Percentiles rank a stretch among this genome's conserved stretches.
Evolutionary conservation across 2,329 filamentous ascomycete genomes (phyloP).

Genomic region (Nemania diffusa): DNA sequence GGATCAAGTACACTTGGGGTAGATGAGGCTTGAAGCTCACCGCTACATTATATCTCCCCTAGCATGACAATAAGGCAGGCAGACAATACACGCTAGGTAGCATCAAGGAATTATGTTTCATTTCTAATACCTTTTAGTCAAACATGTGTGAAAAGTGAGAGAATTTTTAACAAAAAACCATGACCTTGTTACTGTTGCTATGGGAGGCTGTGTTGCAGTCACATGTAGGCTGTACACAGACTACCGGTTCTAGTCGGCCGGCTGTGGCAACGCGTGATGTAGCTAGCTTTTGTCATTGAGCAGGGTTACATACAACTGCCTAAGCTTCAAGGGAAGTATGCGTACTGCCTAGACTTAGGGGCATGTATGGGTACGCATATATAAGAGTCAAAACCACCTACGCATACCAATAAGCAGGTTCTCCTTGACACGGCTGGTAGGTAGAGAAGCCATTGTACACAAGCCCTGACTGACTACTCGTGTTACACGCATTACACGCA

Average conservation of each 20-base stretch:
- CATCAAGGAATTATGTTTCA: slow-evolving; percentile 41
- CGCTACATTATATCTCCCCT: slow-evolving; percentile 5
- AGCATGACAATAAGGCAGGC: slow-evolving; percentile 37
- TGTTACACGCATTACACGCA: neutral
- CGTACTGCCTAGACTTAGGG: neutral
- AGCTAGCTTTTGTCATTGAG: neutral
- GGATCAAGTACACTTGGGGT: slow-evolving; percentile 21
- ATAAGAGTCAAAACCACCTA: slow-evolving; percentile 1
- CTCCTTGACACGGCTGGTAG: neutral
- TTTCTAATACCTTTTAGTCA: neutral
- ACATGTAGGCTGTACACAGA: slow-evolving; percentile 13
- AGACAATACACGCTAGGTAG: slow-evolving; percentile 47
- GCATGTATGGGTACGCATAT: neutral
- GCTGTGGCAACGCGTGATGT: slow-evolving; percentile 16
- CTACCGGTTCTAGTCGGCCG: neutral
- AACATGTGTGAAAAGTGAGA: slow-evolving; percentile 10
- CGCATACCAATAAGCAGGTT: neutral
- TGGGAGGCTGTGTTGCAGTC: slow-evolving; percentile 29
- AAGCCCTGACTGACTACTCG: too few species aligned
- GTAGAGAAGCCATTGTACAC: neutral
- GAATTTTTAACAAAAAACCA: neutral
- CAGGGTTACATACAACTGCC: slow-evolving; percentile 6
- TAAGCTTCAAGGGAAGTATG: neutral
- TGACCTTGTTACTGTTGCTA: neutral
- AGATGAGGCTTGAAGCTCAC: slow-evolving; percentile 14